Percentiles rank a stretch among this genome's conserved stretches.
Conservation (phyloP, 148 eudicot genomes). For the Talinum fruticosum region DNA sequence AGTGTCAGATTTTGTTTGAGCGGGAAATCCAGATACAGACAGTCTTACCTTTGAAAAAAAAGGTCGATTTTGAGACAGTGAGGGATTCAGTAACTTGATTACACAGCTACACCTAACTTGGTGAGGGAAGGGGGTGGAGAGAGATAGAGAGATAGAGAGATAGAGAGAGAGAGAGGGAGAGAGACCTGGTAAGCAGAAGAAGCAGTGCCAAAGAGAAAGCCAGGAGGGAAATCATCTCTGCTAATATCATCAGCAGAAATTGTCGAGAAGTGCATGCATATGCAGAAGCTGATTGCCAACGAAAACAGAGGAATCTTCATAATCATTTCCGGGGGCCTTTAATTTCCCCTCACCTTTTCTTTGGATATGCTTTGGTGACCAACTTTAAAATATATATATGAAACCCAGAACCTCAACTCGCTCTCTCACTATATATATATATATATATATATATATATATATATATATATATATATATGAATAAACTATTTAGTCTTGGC, state of each 20-base stretch:
- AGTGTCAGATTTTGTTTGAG: too few species aligned
- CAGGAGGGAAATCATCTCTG: slow-evolving; percentile 66
- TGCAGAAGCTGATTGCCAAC: slow-evolving; percentile 1
- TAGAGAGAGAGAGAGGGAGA: neutral
- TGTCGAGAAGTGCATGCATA: neutral
- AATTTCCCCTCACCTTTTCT: too few species aligned
- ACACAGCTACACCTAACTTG: neutral
- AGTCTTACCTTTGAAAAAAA: too few species aligned
- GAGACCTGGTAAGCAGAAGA: slow-evolving; percentile 91
- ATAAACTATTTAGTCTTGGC: neutral
- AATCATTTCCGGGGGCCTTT: neutral
- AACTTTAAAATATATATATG: neutral
- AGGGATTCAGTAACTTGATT: too few species aligned
- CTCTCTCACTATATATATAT: too few species aligned
- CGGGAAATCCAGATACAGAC: too few species aligned
- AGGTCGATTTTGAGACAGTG: neutral
- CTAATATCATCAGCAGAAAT: slow-evolving; percentile 21
- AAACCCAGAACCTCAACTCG: neutral
- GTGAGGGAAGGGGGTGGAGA: neutral
- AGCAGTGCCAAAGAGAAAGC: slow-evolving; percentile 86
- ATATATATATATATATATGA: neutral
- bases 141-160: neutral
- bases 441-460: neutral
- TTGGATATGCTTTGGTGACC: neutral
- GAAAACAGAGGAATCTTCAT: slow-evolving; percentile 12